Percentiles rank a stretch among this genome's conserved stretches.
Evolutionary conservation across 352 stramenopile genomes (phyloP).

Genomic region (Phytophthora aleatoria): DNA sequence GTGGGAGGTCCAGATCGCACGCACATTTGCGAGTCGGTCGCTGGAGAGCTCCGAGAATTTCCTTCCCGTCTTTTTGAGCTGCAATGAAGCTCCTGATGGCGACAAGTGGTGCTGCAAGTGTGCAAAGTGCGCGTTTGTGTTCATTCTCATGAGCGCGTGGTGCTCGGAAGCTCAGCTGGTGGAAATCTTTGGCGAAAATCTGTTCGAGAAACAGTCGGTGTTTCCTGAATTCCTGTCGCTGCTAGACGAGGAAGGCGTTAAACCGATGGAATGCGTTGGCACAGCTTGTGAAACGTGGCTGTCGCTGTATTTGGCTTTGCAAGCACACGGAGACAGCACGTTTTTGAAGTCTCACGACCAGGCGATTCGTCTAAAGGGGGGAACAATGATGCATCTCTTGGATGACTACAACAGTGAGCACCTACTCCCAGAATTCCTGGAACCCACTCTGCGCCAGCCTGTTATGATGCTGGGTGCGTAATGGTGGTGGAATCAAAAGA

Average conservation of each 20-base stretch:
- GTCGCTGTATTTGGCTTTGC: slow-evolving; percentile 39
- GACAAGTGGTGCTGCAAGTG: slow-evolving; percentile 50
- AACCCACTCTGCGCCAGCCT: slow-evolving; percentile 22
- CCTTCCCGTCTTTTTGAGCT: slow-evolving; percentile 48
- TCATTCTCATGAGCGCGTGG: slow-evolving; percentile 46
- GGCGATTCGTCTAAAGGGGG: no score
- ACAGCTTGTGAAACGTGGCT: slow-evolving; percentile 42
- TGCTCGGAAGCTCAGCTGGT: slow-evolving; percentile 25
- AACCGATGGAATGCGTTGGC: slow-evolving; percentile 53
- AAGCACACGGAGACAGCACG: slow-evolving; percentile 14
- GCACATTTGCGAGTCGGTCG: slow-evolving; percentile 37
- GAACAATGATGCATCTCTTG: no score
- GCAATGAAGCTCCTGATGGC: slow-evolving; percentile 41
- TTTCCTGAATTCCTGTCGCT: slow-evolving; percentile 25
- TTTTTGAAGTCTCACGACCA: slow-evolving; percentile 31
- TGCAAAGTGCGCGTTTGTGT: slow-evolving; percentile 52
- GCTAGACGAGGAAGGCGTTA: slow-evolving; percentile 39
- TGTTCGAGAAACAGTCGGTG: no score
- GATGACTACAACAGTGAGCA: neutral
- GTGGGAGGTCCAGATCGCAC: slow-evolving; percentile 52
- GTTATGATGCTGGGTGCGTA: slow-evolving; percentile 14
- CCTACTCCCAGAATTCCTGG: slow-evolving; percentile 39
- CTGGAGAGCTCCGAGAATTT: slow-evolving; percentile 32
- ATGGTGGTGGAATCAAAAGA: no score
- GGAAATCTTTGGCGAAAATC: slow-evolving; percentile 21